A percentile compares a stretch with the other conserved stretches of the same genome.
Evolutionary conservation across 306 rosid genomes (phyloP).

Genomic region (Pachyrhizus erosus): DNA sequence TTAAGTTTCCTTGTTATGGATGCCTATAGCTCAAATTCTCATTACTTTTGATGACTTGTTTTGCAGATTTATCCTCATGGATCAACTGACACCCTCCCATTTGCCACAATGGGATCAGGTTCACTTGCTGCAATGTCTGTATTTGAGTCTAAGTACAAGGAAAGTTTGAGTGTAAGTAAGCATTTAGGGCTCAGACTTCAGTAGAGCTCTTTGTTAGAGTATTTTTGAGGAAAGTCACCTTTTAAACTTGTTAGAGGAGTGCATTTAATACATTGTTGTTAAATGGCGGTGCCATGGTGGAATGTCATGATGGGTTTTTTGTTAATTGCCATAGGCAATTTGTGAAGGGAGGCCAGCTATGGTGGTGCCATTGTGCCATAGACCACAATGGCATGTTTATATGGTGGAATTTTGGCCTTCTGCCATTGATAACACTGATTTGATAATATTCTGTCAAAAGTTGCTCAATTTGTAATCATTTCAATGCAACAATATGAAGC

Average conservation of each 20-base stretch:
- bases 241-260: background rate
- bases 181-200: slow-evolving; percentile 32
- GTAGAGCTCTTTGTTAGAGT: background rate
- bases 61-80: slow-evolving; percentile 90
- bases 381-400: background rate
- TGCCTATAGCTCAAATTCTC: slow-evolving; percentile 29
- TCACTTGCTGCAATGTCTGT: slow-evolving; percentile 63
- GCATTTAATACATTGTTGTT: background rate
- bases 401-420: background rate
- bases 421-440: background rate
- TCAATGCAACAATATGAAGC: slow-evolving; percentile 1
- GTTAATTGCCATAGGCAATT: background rate
- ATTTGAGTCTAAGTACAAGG: slow-evolving; percentile 68
- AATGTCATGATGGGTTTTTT: background rate
- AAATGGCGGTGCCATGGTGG: background rate
- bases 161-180: slow-evolving; percentile 56
- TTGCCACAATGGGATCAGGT: slow-evolving; percentile 65
- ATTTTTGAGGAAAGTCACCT: background rate
- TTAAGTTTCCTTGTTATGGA: slow-evolving; percentile 8
- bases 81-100: slow-evolving; percentile 70
- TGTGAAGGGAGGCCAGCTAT: background rate
- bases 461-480: background rate
- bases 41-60: slow-evolving; percentile 39
- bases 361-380: background rate
- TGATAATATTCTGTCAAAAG: slow-evolving; percentile 3